Evolutionary conservation across 2,329 filamentous ascomycete species (phyloP).

Genomic region (Sarocladium brachiariae): DNA sequence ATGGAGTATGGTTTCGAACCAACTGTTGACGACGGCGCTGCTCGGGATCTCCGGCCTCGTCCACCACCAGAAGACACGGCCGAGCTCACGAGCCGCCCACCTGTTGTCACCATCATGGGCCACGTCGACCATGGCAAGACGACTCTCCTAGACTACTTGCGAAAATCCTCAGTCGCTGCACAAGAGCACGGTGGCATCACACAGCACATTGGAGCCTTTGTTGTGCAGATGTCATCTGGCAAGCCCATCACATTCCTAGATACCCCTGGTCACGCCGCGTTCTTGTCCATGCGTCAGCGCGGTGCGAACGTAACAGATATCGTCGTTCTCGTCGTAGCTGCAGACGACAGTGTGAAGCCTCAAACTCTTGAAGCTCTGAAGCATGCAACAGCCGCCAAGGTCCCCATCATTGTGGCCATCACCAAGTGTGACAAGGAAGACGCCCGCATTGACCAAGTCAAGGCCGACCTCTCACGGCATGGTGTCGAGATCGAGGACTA

Average conservation of each 20-base stretch:
- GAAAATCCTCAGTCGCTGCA: constrained; percentile 85
- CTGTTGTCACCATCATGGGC: constrained; percentile 98
- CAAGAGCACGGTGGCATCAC: constrained; percentile 95
- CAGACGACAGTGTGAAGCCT: constrained; percentile 95
- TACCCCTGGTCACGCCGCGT: constrained; percentile 92
- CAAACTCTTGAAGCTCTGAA: constrained; percentile 96
- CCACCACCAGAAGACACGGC: constrained; percentile 63
- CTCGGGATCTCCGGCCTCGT: constrained; percentile 64
- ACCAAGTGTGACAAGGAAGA: constrained; percentile 94
- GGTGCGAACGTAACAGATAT: constrained; percentile 97
- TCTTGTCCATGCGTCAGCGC: constrained; percentile 89
- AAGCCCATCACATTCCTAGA: constrained; percentile 95
- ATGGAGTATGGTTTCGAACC: constrained; percentile 92
- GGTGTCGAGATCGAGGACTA: constrained; percentile 91
- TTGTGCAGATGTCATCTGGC: constrained; percentile 76
- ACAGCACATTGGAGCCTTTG: constrained; percentile 97
- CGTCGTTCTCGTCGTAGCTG: constrained; percentile 89
- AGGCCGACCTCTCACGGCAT: constrained; percentile 75
- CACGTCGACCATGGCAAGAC: constrained; percentile 99
- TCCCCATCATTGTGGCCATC: constrained; percentile 95
- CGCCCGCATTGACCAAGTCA: constrained; percentile 74
- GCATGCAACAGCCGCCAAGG: constrained; percentile 78
- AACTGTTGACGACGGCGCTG: constrained; percentile 59
- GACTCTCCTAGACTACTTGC: constrained; percentile 86
- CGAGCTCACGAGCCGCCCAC: constrained; percentile 66